Evolutionary conservation across 805 yeast species (phyloP), one percentile per base, ranked within the genome.

Genomic region (Wickerhamiella brachini): DNA sequence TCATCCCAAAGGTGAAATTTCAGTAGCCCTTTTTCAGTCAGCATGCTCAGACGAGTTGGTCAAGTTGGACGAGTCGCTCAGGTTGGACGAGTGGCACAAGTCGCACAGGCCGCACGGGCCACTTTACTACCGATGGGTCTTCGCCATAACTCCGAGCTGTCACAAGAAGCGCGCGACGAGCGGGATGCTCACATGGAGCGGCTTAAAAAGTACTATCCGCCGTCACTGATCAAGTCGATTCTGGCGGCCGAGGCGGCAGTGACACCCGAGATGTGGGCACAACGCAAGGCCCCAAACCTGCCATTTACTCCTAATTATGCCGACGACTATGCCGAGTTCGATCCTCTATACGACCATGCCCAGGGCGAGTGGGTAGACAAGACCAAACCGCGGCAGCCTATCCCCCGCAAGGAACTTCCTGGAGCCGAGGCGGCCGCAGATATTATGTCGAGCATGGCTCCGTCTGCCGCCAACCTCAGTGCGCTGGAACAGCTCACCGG

Each of bases 171-270:
- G 31, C 26, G 39, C n/a, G 24, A 20, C 18, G 47, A 47, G 45
- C 54, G 55, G 3, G 54, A 54, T 17, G 55, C 69, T 52, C 87
- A 82, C 65, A 59, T 79, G 56, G 74, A 77, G 45, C 73, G 71
- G 56, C 72, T 89, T 57, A 66, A 78, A 46, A 79, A 87, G 62
- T 90, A 81, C 71, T 90, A 90, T 66, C 79, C 90, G 8, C 85
- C 88, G 31, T 83, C 81, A 53, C 73, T 89, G 48, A 76, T 90
- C 55, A 85, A 86, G 62, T 78, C 94, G 49, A 86, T 93, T 57
- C 72, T 83, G 58, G 74, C 83, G 45, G 85, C 97, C 0, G 96
- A 90, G 68, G 71, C 83, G 5, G 73, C 77, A 18, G 79, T 88
- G 49, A 71, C 78, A 9, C 90, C 95, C 18, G 71, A 76, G 47